Percentiles rank a stretch among this genome's conserved stretches.
Conservation (phyloP, 2,329 filamentous ascomycete genomes). For the Septoria linicola region DNA sequence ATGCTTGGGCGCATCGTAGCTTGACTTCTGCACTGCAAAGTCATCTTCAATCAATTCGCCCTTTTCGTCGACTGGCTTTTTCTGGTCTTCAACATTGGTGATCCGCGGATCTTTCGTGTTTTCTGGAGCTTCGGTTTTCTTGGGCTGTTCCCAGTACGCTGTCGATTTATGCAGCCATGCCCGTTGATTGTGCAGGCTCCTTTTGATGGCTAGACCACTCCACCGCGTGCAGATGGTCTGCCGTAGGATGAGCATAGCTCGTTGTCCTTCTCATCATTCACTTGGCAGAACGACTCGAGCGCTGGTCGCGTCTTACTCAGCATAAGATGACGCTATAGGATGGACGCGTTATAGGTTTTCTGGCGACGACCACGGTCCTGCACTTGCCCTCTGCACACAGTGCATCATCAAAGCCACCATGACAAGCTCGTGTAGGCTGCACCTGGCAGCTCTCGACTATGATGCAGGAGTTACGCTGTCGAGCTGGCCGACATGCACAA, state of each 20-base stretch:
- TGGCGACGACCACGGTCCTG: too few species aligned
- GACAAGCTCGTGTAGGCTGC: too few species aligned
- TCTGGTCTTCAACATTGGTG: constrained; percentile 15
- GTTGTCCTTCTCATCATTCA: constrained; percentile 1
- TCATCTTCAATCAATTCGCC: constrained; percentile 50
- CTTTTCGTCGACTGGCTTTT: constrained; percentile 14
- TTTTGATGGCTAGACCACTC: neutral
- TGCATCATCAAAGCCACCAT: too few species aligned
- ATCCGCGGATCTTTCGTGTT: constrained; percentile 29
- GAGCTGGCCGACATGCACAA: too few species aligned
- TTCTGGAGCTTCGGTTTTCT: constrained; percentile 4
- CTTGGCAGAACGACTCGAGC: neutral
- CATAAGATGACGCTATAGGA: neutral
- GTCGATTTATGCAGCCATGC: constrained; percentile 1
- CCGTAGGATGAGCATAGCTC: constrained; percentile 9
- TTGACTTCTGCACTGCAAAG: constrained; percentile 58
- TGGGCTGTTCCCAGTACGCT: constrained; percentile 1
- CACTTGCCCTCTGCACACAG: too few species aligned
- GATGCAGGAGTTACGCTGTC: too few species aligned
- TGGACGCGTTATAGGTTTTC: too few species aligned
- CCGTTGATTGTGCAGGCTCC: neutral
- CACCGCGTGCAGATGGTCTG: neutral
- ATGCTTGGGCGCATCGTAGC: constrained; percentile 56
- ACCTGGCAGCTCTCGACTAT: too few species aligned
- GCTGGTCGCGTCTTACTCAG: neutral